These are phyloP conservation scores for Entomortierella parvispora DNA, from an alignment of 192 early-diverging fungal genomes.

Conservation along the genomic window DNA sequence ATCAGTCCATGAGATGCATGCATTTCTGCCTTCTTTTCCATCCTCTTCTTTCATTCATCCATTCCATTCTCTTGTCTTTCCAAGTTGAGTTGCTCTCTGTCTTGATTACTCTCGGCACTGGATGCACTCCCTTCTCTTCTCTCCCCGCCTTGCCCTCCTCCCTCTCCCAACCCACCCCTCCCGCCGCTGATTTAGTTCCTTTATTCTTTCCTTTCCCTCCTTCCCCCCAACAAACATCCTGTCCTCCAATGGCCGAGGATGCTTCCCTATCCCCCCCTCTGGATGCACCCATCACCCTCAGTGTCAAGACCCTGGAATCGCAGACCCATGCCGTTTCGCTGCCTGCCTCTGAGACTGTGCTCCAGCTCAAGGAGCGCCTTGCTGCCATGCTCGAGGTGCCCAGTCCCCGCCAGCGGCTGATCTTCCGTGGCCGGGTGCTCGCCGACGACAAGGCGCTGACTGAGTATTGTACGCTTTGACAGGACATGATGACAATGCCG, in stretches of 20 bases:
- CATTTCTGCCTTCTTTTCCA: no score
- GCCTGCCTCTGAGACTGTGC: conserved; percentile 50
- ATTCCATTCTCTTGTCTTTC: no score
- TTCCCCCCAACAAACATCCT: not conserved
- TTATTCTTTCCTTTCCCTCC: not conserved
- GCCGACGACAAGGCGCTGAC: conserved; percentile 54
- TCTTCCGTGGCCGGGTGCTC: conserved; percentile 59
- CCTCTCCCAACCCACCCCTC: no score
- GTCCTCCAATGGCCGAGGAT: not conserved
- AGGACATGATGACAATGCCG: not conserved
- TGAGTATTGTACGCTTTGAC: conserved; percentile 54
- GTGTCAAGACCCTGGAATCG: conserved; percentile 44
- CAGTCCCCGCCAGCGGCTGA: conserved; percentile 57
- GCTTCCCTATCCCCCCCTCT: not conserved
- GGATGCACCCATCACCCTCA: conserved; percentile 30
- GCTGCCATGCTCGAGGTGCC: conserved; percentile 51
- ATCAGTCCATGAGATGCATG: no score
- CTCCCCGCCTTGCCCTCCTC: no score
- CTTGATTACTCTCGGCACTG: no score
- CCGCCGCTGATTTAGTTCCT: not conserved
- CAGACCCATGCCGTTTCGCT: conserved; percentile 53
- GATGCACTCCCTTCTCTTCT: no score
- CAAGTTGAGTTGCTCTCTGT: no score
- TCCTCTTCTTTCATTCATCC: no score
- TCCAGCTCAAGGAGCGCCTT: conserved; percentile 56